Percentiles rank a stretch among this genome's conserved stretches.
Evolutionary conservation across 768 basidiomycete species (phyloP).

Genomic region (Cubamyces sp.): DNA sequence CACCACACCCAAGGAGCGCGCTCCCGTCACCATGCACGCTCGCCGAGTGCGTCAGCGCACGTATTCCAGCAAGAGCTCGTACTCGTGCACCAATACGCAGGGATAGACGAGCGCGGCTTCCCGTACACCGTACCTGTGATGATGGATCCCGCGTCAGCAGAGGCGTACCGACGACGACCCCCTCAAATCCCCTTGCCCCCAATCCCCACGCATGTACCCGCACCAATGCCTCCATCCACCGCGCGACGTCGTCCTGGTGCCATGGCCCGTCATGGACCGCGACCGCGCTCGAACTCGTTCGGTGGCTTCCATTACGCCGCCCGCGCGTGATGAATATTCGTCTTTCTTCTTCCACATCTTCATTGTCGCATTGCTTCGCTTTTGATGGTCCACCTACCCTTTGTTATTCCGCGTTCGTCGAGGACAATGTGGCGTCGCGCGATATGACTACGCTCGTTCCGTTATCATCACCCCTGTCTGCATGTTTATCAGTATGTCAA

Average conservation of each 20-base stretch:
- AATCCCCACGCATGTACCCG: neutral
- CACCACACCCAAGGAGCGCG: neutral
- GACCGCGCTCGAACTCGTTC: constrained; percentile 14
- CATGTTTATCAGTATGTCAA: constrained; percentile 2
- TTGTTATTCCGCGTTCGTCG: neutral
- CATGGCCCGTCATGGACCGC: neutral
- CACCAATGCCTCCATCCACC: neutral
- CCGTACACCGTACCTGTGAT: neutral
- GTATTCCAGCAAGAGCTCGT: neutral
- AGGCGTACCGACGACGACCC: neutral
- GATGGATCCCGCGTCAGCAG: neutral
- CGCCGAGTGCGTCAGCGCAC: neutral
- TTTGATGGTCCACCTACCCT: neutral
- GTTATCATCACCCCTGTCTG: neutral
- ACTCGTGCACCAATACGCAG: neutral
- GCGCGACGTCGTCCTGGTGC: neutral
- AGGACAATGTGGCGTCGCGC: neutral
- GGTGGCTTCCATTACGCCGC: constrained; percentile 3
- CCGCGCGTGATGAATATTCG: neutral
- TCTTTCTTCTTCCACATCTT: neutral
- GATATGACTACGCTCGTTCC: constrained; percentile 5
- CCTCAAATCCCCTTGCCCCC: neutral
- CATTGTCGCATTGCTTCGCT: neutral
- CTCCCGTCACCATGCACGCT: neutral
- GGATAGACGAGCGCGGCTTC: neutral